These are phyloP conservation scores for Xenoacremonium recifei DNA, from an alignment of 2,329 filamentous ascomycete genomes.

Conservation along the genomic window DNA sequence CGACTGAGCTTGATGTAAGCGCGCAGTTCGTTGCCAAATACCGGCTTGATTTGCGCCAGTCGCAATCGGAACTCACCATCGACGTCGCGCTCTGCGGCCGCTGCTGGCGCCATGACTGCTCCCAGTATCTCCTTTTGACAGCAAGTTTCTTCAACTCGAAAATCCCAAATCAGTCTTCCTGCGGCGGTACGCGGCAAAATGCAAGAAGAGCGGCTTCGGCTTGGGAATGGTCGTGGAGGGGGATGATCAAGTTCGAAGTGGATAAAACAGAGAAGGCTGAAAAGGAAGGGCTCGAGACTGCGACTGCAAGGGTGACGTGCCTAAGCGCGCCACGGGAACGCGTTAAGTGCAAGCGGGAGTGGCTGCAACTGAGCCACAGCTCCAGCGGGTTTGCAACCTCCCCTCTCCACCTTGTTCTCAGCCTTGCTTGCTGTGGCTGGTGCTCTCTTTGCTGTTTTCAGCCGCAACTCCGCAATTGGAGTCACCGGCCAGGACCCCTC, in stretches of 20 bases:
- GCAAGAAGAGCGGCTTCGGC: no score
- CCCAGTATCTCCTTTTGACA: no score
- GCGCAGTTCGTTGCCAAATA: slow-evolving; percentile 4
- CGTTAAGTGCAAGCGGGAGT: slow-evolving; percentile 32
- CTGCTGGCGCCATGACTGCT: slow-evolving; percentile 34
- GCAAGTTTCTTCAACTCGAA: no score
- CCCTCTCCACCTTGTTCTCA: not conserved
- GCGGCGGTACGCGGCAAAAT: no score
- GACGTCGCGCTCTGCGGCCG: slow-evolving; percentile 33
- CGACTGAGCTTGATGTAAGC: slow-evolving; percentile 27
- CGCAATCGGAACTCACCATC: slow-evolving; percentile 31
- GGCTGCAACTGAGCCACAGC: not conserved
- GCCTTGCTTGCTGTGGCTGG: not conserved
- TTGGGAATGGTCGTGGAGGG: no score
- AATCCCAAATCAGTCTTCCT: no score
- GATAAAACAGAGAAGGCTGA: slow-evolving; percentile 24
- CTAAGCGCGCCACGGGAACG: no score
- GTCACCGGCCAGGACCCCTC: not conserved
- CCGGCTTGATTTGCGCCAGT: not conserved
- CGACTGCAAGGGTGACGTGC: no score
- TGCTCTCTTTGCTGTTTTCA: not conserved
- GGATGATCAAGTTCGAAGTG: not conserved
- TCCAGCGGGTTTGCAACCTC: not conserved
- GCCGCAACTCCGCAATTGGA: not conserved
- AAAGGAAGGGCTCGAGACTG: no score